Base-by-base conservation (phyloP, 805 yeast genomes). In the Starmerella apis region DNA sequence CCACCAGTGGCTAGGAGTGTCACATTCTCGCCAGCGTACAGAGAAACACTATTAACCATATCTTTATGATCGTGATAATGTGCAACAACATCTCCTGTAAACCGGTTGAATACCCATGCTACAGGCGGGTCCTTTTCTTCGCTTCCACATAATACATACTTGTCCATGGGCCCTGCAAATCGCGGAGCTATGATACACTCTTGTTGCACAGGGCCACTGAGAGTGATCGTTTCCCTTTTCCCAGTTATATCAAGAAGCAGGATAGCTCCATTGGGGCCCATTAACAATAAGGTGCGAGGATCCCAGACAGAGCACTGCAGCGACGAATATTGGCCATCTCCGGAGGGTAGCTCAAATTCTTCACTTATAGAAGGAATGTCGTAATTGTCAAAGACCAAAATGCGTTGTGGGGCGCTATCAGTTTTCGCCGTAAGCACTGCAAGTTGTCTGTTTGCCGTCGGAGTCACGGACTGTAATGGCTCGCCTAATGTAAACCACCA, bases 61-160 rank as follows among this genome's bases (percentile, higher is more conserved):
- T 78, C 78, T 10, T 64, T 63, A 63, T 85, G 94, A 1, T 80
- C 90, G 37, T 75, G 71, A 19, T 83, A 66, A 13, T 77, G 69
- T 3, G 75, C 73, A 3, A 87, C 67, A 22, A 85, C 69, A 51
- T 80, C 79, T 5, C 92, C 87, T 23, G 79, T 79, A 43, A 73
- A 72, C 19, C 81, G 71, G 60, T 83, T 83, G 94, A 95, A 86
- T 2, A 87, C 69, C 62, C 80, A 86, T 3, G 49, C 48, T 19
- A n/a, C 41, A 5, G 52, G 47, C 5, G 85, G 72, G 47, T 74
- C 70, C 0, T 86, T 86, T 63, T 87, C 94, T 61, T 84, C 94
- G 41, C 88, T 78, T 0, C 96, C 95, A 56, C 86, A 78, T n/a
- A 81, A 67, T 0, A 86, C 75, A 46, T 84, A 68, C 54, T 80